A percentile compares a stretch with the other conserved stretches of the same genome.
Evolutionary conservation across 2,329 filamentous ascomycete genomes (phyloP).

Genomic region (Intubia oerlemansii): DNA sequence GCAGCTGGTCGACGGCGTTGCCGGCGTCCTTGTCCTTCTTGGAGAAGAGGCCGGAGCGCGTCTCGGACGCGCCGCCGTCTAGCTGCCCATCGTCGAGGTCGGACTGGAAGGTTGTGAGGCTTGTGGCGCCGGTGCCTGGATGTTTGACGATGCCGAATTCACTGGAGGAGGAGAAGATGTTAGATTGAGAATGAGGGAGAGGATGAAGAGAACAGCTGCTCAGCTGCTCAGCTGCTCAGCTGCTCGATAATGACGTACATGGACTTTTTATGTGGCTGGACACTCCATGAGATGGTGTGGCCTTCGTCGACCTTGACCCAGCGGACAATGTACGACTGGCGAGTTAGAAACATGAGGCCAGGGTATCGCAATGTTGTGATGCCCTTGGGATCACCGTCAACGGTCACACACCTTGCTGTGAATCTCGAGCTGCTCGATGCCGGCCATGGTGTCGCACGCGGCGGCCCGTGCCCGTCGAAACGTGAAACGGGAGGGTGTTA

Average conservation of each 20-base stretch:
- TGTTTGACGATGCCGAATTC: slow-evolving; percentile 98
- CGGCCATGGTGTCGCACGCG: slow-evolving; percentile 52
- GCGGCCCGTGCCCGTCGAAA: no score
- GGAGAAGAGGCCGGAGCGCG: slow-evolving; percentile 23
- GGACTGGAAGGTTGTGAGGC: slow-evolving; percentile 20
- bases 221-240: no score
- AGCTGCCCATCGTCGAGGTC: slow-evolving; percentile 22
- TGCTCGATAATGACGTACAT: slow-evolving; percentile 28
- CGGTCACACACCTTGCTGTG: slow-evolving; percentile 60
- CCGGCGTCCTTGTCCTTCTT: slow-evolving; percentile 37
- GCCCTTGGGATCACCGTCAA: no score
- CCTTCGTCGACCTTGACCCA: slow-evolving; percentile 86
- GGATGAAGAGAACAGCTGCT: no score
- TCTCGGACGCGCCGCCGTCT: slow-evolving; percentile 18
- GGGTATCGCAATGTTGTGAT: no score
- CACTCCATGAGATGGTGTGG: slow-evolving; percentile 90
- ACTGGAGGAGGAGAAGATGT: slow-evolving; percentile 19
- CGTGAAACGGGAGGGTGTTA: no score
- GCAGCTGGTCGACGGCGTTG: slow-evolving; percentile 39
- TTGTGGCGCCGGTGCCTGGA: slow-evolving; percentile 47
- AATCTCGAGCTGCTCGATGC: slow-evolving; percentile 90
- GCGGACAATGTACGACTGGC: slow-evolving; percentile 85
- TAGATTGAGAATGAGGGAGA: no score
- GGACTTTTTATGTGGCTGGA: slow-evolving; percentile 95
- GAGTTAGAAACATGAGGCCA: slow-evolving; percentile 7